These are phyloP conservation scores for Phellopilus nigrolimitatus DNA, from an alignment of 1,284 basidiomycete species.

Conservation along the genomic window DNA sequence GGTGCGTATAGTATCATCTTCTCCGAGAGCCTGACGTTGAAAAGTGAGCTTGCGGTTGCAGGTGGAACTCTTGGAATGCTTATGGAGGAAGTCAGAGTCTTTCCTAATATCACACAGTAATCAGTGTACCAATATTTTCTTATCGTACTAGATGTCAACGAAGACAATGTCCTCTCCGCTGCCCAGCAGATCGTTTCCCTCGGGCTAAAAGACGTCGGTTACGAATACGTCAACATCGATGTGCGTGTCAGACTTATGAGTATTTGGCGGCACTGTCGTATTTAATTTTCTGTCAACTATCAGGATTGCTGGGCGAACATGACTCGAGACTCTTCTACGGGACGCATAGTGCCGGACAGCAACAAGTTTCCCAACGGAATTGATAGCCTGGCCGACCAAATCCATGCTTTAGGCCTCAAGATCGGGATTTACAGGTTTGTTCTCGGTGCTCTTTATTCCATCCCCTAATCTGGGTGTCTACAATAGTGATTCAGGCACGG, in stretches of 20 bases:
- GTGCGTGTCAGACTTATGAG: slow-evolving; percentile 27
- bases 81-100: slow-evolving; percentile 38
- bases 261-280: neutral
- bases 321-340: slow-evolving; percentile 37
- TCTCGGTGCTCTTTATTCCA: slow-evolving; percentile 15
- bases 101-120: neutral
- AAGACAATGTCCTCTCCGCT: slow-evolving; percentile 41
- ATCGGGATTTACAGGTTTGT: slow-evolving; percentile 49
- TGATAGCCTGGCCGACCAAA: slow-evolving; percentile 36
- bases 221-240: slow-evolving; percentile 53
- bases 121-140: neutral
- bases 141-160: slow-evolving; percentile 39
- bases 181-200: slow-evolving; percentile 44
- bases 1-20: slow-evolving; percentile 24
- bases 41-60: slow-evolving; percentile 26
- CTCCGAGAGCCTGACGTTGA: neutral
- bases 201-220: slow-evolving; percentile 46
- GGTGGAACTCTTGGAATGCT: slow-evolving; percentile 53
- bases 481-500: slow-evolving; percentile 47
- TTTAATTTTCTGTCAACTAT: neutral
- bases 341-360: slow-evolving; percentile 44
- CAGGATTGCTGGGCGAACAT: slow-evolving; percentile 51
- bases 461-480: neutral
- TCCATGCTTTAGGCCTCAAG: slow-evolving; percentile 49
- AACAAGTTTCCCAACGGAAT: slow-evolving; percentile 52